phyloP scores from a whole-genome alignment of 2,329 filamentous ascomycete species.

The Diaporthe aspalathi region DNA sequence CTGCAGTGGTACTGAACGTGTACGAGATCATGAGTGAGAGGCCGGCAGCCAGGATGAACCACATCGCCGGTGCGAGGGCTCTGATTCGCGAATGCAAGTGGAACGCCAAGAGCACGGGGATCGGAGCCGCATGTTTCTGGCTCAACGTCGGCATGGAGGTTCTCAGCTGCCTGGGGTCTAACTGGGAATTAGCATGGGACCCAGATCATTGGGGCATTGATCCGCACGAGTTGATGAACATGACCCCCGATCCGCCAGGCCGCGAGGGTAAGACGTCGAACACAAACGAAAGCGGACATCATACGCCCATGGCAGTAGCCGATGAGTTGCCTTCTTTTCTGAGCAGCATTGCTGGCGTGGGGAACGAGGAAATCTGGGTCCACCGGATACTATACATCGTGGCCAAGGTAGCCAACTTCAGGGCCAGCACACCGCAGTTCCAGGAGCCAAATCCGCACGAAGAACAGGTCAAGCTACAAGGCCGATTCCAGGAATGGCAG shows the following conservation, averaged over 20 bases:
- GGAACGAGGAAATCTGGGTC: slow-evolving; percentile 85
- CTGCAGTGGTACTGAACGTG: slow-evolving; percentile 88
- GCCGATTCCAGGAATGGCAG: slow-evolving; percentile 81
- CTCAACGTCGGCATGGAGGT: slow-evolving; percentile 91
- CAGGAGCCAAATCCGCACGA: slow-evolving; percentile 70
- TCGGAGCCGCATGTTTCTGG: slow-evolving; percentile 94
- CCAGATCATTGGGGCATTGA: slow-evolving; percentile 91
- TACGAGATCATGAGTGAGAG: slow-evolving; percentile 93
- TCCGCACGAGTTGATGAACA: slow-evolving; percentile 61
- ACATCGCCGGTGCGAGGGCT: slow-evolving; percentile 85
- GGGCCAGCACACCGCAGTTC: slow-evolving; percentile 73
- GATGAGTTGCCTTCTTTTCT: slow-evolving; percentile 33
- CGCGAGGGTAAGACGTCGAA: slow-evolving; percentile 17
- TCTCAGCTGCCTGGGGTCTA: slow-evolving; percentile 87
- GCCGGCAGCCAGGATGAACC: slow-evolving; percentile 84
- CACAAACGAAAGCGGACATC: slow-evolving; percentile 29
- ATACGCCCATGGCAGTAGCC: slow-evolving; percentile 42
- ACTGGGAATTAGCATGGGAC: slow-evolving; percentile 89
- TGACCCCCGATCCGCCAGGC: slow-evolving; percentile 34
- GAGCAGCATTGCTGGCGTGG: slow-evolving; percentile 57
- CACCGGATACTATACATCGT: slow-evolving; percentile 90
- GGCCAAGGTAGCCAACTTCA: slow-evolving; percentile 88
- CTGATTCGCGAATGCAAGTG: slow-evolving; percentile 91
- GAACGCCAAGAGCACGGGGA: slow-evolving; percentile 81
- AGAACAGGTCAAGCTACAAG: slow-evolving; percentile 72